Conservation (phyloP, 2,329 filamentous ascomycete species). For the Aspergillus proliferans region DNA sequence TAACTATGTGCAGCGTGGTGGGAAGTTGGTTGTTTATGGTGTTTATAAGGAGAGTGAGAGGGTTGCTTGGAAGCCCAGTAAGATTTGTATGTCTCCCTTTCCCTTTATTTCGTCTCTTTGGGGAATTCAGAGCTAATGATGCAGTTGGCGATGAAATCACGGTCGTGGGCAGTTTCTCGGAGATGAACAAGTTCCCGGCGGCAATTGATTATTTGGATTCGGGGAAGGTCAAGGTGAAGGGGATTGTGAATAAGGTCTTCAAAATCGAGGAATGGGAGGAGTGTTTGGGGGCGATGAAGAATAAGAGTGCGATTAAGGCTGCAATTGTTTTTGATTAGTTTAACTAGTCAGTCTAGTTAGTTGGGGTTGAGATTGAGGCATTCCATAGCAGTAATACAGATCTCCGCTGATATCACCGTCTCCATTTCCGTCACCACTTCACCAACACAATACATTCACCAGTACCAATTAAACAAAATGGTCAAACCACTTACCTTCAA, state of each 20-base stretch:
- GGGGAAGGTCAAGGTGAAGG: constrained; percentile 46
- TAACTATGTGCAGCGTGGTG: constrained; percentile 64
- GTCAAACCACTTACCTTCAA: constrained; percentile 90
- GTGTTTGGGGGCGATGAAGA: constrained; percentile 63
- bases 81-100: constrained; percentile 53
- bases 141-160: constrained; percentile 58
- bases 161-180: constrained; percentile 66
- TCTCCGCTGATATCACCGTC: not conserved
- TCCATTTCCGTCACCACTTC: not conserved
- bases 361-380: not conserved
- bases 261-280: constrained; percentile 67
- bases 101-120: no score
- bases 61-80: constrained; percentile 63
- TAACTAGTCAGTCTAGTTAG: constrained; percentile 39
- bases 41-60: constrained; percentile 60
- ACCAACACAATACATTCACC: not conserved
- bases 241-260: constrained; percentile 68
- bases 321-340: constrained; percentile 67
- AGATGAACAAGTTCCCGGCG: constrained; percentile 65
- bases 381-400: not conserved
- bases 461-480: constrained; percentile 22
- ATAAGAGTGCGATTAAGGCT: constrained; percentile 69
- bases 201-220: constrained; percentile 49
- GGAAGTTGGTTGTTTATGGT: constrained; percentile 66
- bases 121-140: constrained; percentile 4